Evolutionary conservation across 2,329 filamentous ascomycete species (phyloP).

Genomic region (Cryphonectria japonica): DNA sequence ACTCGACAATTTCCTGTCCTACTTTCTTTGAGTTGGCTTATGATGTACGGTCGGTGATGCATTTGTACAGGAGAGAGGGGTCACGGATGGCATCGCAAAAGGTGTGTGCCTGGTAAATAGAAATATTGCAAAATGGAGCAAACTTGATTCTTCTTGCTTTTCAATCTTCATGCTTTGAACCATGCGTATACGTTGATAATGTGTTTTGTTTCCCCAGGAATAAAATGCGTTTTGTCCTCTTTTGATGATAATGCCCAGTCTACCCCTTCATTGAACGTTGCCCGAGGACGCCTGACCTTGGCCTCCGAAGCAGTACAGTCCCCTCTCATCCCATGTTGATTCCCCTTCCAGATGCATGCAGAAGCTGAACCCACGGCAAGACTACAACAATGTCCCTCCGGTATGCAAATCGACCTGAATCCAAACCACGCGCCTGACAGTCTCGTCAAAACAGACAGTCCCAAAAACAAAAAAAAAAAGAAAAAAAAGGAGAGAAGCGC

Average conservation of each 20-base stretch:
- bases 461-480: background rate
- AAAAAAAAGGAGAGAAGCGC: background rate
- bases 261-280: background rate
- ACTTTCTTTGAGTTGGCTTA: background rate
- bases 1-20: background rate
- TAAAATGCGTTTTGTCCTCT: background rate
- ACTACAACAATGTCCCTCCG: background rate
- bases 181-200: constrained; percentile 7
- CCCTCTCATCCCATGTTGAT: background rate
- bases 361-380: background rate
- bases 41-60: background rate
- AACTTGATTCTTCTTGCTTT: background rate
- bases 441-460: background rate
- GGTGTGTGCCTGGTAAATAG: background rate
- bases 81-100: background rate
- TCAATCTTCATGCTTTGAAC: background rate
- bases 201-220: background rate
- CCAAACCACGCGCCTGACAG: background rate
- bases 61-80: background rate
- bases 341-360: constrained; percentile 19
- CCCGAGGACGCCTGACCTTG: constrained; percentile 13
- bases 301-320: constrained; percentile 11
- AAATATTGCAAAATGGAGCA: background rate
- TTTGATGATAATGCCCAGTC: background rate
- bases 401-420: background rate